Conservation (phyloP, 2,329 filamentous ascomycete species). For the Thielaviopsis musarum region DNA sequence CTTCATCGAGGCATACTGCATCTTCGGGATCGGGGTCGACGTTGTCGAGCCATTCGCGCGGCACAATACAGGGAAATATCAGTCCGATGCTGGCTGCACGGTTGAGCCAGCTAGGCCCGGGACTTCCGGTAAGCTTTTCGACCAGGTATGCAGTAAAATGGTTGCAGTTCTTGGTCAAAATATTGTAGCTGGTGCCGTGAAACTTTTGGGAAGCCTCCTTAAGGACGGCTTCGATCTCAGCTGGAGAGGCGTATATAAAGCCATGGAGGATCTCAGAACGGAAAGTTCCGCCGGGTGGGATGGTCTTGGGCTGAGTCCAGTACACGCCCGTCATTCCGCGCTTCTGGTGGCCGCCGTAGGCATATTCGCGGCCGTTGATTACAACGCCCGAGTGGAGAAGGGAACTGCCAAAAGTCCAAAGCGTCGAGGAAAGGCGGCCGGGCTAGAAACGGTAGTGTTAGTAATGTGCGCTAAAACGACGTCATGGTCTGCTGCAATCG, state of each 20-base stretch:
- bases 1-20: conserved; percentile 52
- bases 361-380: conserved; percentile 66
- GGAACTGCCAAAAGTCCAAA: conserved; percentile 63
- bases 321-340: conserved; percentile 62
- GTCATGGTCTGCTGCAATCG: background rate
- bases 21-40: conserved; percentile 60
- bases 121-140: conserved; percentile 50
- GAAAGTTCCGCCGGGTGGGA: conserved; percentile 65
- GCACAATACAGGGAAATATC: conserved; percentile 66
- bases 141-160: conserved; percentile 71
- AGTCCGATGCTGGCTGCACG: conserved; percentile 71
- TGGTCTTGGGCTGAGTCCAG: conserved; percentile 56
- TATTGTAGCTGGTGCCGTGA: conserved; percentile 59
- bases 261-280: conserved; percentile 60
- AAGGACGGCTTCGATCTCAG: conserved; percentile 56
- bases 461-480: background rate
- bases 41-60: conserved; percentile 64
- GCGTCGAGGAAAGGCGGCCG: conserved; percentile 53
- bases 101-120: conserved; percentile 63
- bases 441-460: conserved; percentile 30
- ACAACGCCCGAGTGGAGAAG: conserved; percentile 73
- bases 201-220: conserved; percentile 54
- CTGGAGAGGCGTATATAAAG: conserved; percentile 51
- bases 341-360: conserved; percentile 66
- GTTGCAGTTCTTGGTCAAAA: conserved; percentile 75